Evolutionary conservation across 2,329 filamentous ascomycete species (phyloP), one percentile per base, ranked within the genome.

Genomic region (Penicillium sp.): DNA sequence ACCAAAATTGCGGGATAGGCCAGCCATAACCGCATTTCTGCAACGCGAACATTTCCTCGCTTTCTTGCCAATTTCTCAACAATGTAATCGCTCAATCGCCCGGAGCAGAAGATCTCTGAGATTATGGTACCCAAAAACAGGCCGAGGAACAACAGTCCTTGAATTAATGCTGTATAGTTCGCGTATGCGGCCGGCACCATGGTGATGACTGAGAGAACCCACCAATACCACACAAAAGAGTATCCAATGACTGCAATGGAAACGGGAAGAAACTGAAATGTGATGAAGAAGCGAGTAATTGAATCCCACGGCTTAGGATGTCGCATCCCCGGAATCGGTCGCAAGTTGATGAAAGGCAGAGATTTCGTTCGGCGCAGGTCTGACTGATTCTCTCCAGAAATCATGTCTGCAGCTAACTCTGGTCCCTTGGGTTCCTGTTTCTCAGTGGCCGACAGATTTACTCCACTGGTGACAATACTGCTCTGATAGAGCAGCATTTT

Each of bases 21-120:
- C 13, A 86, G 70, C 83, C 83, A 86, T 25, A 86, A 69, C 16
- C 84, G 76, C 82, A 84, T 84, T 71, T 87, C 84, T 0, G 84
- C 76, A 1, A 80, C 73, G 35, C 81, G 78, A 6, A 80, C 64
- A 28, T 77, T 76, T 16, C 71, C 71, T 60, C 83, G 82, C 52
- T 71, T 74, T 64, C 75, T 79, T 1, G 81, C 78, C 37, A 85
- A 67, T 42, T 69, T 70, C n/a, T 75, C 59, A n/a, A 85, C 77
- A 14, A 86, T 76, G 57, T 70, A 73, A 69, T 86, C 85, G 65
- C 83, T 84, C 22, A 85, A 67, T n/a, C 75, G 60, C 8, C 85
- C 84, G 0, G 84, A 85, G 63, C 75, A 83, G 57, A 82, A 76
- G 2, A 84, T 60, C 59, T 86, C 84, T 0, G 81, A 82, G 43